Evolutionary conservation across 2,329 filamentous ascomycete species (phyloP).

Genomic region (Alternaria angustiovoidea): DNA sequence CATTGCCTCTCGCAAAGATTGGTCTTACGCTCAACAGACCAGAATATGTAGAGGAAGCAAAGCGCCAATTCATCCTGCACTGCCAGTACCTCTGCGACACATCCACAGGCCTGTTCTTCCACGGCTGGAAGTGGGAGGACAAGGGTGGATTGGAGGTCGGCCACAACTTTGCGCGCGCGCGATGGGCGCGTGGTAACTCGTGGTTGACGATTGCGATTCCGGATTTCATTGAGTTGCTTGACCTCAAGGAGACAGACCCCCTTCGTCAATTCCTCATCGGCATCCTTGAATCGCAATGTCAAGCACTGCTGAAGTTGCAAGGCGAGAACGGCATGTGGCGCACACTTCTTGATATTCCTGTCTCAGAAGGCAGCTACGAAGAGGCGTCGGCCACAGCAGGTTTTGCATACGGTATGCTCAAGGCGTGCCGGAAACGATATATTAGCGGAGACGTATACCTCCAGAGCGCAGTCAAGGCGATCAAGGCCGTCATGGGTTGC

Average conservation of each 20-base stretch:
- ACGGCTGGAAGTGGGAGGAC: conserved; percentile 80
- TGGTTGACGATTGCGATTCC: conserved; percentile 87
- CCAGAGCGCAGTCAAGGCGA: conserved; percentile 68
- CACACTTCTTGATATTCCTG: conserved; percentile 74
- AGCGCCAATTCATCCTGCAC: conserved; percentile 78
- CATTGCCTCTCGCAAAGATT: conserved; percentile 81
- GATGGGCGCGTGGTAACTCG: conserved; percentile 69
- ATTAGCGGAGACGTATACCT: conserved; percentile 67
- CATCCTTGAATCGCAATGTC: conserved; percentile 73
- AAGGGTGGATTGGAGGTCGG: conserved; percentile 60
- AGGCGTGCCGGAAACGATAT: conserved; percentile 74
- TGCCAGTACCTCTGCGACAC: conserved; percentile 81
- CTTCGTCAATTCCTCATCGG: conserved; percentile 67
- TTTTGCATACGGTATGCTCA: conserved; percentile 81
- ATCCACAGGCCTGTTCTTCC: conserved; percentile 77
- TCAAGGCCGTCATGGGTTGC: conserved; percentile 71
- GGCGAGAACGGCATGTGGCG: conserved; percentile 72
- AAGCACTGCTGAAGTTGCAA: conserved; percentile 70
- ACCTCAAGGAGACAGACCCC: conserved; percentile 66
- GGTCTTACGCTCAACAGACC: conserved; percentile 73
- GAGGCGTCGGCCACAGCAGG: conserved; percentile 82
- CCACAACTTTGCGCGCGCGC: conserved; percentile 64
- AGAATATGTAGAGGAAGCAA: conserved; percentile 79
- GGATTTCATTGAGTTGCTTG: conserved; percentile 78
- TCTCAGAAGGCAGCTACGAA: conserved; percentile 73